phyloP scores from a whole-genome alignment of 2,329 filamentous ascomycete genomes.

The Fusarium denticulatum region DNA sequence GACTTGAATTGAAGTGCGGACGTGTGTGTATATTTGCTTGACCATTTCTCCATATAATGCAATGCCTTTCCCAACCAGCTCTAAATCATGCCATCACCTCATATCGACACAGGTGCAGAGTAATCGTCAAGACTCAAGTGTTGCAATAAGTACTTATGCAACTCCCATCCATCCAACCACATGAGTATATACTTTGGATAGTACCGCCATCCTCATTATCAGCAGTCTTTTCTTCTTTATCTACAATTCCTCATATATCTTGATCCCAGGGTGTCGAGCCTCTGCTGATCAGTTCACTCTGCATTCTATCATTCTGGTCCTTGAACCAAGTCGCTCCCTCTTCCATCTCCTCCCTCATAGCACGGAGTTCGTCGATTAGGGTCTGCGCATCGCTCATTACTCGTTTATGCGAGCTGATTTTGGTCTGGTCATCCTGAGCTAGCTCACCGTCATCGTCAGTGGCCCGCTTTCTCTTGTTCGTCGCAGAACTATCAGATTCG shows the following conservation, averaged over 20 bases:
- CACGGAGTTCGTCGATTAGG: conserved; percentile 53
- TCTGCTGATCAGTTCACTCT: conserved; percentile 49
- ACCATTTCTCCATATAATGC: conserved; percentile 21
- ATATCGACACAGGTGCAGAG: conserved; percentile 15
- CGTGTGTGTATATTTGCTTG: conserved; percentile 29
- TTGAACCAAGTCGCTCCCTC: conserved; percentile 59
- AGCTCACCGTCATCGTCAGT: conserved; percentile 41
- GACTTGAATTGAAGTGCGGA: conserved; percentile 2
- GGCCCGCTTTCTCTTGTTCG: conserved; percentile 49
- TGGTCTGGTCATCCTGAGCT: conserved; percentile 16
- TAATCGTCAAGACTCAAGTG: conserved; percentile 28
- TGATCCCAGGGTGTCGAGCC: conserved; percentile 50
- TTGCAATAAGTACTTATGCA: background rate
- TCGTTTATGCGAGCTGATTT: conserved; percentile 49
- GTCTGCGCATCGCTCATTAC: conserved; percentile 56
- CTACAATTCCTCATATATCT: conserved; percentile 38
- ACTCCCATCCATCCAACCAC: conserved; percentile 37
- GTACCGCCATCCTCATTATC: conserved; percentile 4
- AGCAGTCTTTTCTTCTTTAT: background rate
- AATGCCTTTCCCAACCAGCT: conserved; percentile 7
- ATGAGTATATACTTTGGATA: conserved; percentile 36
- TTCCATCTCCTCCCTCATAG: conserved; percentile 57
- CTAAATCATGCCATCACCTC: conserved; percentile 22
- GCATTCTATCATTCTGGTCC: conserved; percentile 56
- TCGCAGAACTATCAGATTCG: conserved; percentile 26